These are phyloP conservation scores for Porphyrellus cyaneotinctus DNA, from an alignment of 768 basidiomycete species.

Conservation along the genomic window DNA sequence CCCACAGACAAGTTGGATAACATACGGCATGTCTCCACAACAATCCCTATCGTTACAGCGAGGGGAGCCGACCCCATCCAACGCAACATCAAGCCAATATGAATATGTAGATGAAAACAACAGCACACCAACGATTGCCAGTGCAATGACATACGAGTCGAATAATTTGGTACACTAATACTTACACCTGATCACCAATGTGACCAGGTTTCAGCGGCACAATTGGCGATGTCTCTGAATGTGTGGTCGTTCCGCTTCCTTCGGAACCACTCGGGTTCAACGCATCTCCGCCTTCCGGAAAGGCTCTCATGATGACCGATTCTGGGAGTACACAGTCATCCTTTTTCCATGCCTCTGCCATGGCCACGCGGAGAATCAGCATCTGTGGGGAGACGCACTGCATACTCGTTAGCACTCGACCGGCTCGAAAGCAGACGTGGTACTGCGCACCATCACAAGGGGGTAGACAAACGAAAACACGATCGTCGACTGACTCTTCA, in stretches of 20 bases:
- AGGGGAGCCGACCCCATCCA: not conserved
- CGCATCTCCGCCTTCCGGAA: not conserved
- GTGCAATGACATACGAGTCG: not conserved
- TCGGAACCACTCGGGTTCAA: not conserved
- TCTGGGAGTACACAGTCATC: not conserved
- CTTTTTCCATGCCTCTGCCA: not conserved
- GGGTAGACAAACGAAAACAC: not conserved
- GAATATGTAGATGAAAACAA: not conserved
- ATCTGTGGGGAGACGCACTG: not conserved
- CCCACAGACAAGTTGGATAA: not conserved
- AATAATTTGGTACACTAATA: not conserved
- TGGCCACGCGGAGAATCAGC: not conserved
- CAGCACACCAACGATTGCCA: not conserved
- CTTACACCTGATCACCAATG: not conserved
- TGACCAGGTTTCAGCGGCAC: too few species aligned
- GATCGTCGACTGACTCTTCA: not conserved
- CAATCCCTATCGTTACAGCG: not conserved
- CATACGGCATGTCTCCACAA: not conserved
- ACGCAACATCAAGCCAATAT: not conserved
- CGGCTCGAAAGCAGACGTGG: not conserved
- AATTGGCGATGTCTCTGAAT: not conserved
- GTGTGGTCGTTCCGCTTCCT: not conserved
- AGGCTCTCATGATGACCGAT: not conserved
- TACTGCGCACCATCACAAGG: not conserved
- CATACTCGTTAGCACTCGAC: not conserved